A percentile compares a stretch with the other conserved stretches of the same genome.
These are phyloP conservation scores for Fusarium neocosmosporiellum DNA, from an alignment of 2,329 filamentous ascomycete genomes.

Conservation along the genomic window DNA sequence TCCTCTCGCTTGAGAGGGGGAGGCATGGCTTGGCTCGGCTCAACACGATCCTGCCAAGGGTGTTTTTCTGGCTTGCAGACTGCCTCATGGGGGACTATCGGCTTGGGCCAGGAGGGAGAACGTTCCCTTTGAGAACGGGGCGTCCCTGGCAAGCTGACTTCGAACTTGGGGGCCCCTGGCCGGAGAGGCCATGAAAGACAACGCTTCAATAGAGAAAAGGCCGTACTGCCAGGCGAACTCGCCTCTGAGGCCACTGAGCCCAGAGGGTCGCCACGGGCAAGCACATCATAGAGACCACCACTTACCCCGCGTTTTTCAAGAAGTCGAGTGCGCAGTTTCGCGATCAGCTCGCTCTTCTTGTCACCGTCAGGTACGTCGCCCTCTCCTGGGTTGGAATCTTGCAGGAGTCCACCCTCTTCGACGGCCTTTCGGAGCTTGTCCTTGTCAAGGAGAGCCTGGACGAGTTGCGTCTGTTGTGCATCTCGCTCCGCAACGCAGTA, in stretches of 20 bases:
- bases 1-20: slow-evolving; percentile 5
- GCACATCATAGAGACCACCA: slow-evolving; percentile 31
- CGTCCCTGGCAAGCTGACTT: background rate
- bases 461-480: slow-evolving; percentile 68
- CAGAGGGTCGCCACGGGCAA: slow-evolving; percentile 12
- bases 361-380: slow-evolving; percentile 49
- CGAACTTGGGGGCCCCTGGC: background rate
- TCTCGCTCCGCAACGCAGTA: slow-evolving; percentile 64
- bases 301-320: slow-evolving; percentile 71
- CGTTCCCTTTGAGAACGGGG: background rate
- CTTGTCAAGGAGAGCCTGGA: slow-evolving; percentile 69
- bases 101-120: background rate
- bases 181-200: background rate
- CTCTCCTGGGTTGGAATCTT: slow-evolving; percentile 52
- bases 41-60: background rate
- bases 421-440: slow-evolving; percentile 68
- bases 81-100: background rate
- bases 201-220: background rate
- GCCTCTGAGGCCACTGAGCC: slow-evolving; percentile 21
- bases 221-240: background rate
- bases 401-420: slow-evolving; percentile 58
- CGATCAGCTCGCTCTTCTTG: slow-evolving; percentile 64
- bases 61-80: background rate
- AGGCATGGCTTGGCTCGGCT: background rate
- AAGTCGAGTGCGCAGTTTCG: slow-evolving; percentile 66